A percentile compares a stretch with the other conserved stretches of the same genome.
These are phyloP conservation scores for Blastobotrys chiropterorum DNA, from an alignment of 805 yeast genomes.

Conservation along the genomic window DNA sequence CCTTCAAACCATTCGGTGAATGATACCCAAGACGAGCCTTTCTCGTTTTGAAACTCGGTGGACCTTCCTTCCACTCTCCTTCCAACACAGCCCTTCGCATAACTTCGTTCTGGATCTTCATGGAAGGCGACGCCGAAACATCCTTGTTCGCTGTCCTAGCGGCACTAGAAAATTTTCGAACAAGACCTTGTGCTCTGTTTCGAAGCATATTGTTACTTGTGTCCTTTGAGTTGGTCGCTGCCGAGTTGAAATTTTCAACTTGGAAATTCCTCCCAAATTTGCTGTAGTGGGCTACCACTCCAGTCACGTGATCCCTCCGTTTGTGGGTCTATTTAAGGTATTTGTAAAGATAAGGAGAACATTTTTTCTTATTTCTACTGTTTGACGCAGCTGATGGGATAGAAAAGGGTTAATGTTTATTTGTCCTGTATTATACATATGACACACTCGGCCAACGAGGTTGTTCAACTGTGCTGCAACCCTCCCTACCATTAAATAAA, in stretches of 20 bases:
- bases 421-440: no score
- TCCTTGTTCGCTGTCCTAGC: not conserved
- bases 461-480: no score
- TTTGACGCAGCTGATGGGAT: no score
- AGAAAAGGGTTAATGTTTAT: no score
- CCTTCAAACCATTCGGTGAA: conserved; percentile 64
- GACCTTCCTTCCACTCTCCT: conserved; percentile 20
- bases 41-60: conserved; percentile 20
- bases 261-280: not conserved
- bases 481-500: no score
- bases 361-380: no score
- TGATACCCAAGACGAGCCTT: conserved; percentile 39
- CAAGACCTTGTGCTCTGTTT: not conserved
- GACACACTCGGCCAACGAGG: no score
- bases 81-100: conserved; percentile 19
- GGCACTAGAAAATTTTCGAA: not conserved
- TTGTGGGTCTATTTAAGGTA: no score
- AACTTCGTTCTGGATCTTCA: conserved; percentile 15
- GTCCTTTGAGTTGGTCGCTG: no score
- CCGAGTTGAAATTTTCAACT: not conserved
- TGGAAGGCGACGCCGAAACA: not conserved
- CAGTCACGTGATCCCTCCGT: no score
- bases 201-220: not conserved
- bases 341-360: no score
- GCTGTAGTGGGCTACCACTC: not conserved